Percentiles rank a stretch among this genome's conserved stretches.
phyloP scores from a whole-genome alignment of 495 filamentous ascomycete species.

The Xylaria venustula region DNA sequence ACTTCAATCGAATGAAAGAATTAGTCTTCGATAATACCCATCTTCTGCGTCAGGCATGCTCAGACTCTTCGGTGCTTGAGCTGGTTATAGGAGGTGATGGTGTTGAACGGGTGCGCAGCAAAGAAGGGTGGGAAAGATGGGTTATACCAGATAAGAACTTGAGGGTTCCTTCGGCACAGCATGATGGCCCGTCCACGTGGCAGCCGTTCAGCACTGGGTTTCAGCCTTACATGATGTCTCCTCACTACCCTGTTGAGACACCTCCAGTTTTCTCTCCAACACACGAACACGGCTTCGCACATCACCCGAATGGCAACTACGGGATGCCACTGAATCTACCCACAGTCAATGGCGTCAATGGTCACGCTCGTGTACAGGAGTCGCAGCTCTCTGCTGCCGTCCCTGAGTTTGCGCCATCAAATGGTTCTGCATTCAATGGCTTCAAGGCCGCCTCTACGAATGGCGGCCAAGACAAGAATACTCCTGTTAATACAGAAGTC shows the following conservation, averaged over 20 bases:
- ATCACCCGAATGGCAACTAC: constrained; percentile 35
- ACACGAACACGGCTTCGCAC: constrained; percentile 24
- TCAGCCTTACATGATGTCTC: constrained; percentile 22
- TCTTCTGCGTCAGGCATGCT: constrained; percentile 69
- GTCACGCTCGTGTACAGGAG: constrained; percentile 40
- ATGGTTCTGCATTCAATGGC: constrained; percentile 6
- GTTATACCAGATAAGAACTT: constrained; percentile 59
- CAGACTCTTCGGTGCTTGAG: constrained; percentile 68
- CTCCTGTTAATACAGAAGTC: not conserved
- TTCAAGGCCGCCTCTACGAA: not conserved
- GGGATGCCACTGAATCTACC: constrained; percentile 34
- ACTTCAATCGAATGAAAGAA: constrained; percentile 79
- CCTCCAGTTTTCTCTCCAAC: constrained; percentile 35
- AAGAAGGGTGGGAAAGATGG: constrained; percentile 79
- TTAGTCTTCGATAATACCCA: constrained; percentile 69
- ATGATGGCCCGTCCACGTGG: constrained; percentile 38
- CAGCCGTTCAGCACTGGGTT: constrained; percentile 18
- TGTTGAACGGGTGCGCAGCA: constrained; percentile 73
- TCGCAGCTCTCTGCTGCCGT: constrained; percentile 71
- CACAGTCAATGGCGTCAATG: constrained; percentile 41
- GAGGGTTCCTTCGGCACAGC: constrained; percentile 39
- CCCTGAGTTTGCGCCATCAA: constrained; percentile 68
- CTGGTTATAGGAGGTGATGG: constrained; percentile 68
- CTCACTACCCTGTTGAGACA: constrained; percentile 26
- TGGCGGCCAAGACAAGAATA: constrained; percentile 3